Base-by-base conservation (phyloP, 345 rosid species). In the Salix arbutifolia region DNA sequence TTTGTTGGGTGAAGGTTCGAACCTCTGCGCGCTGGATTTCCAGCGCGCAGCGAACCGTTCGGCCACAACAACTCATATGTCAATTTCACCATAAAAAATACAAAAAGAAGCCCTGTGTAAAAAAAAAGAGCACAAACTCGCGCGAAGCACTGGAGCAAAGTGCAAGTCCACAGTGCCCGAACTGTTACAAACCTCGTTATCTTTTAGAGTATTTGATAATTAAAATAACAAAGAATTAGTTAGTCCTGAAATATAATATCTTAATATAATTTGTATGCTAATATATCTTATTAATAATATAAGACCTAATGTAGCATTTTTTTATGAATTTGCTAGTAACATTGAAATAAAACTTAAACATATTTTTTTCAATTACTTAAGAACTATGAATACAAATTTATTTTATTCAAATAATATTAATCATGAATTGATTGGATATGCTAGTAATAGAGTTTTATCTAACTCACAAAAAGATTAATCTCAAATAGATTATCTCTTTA, bases 271-370 rank as follows among this genome's bases (percentile, higher is more conserved):
- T 14, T 65, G 65, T 8, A 65, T 65, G 18, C 6, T 71, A 50
- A 71, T 50, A 26, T 71, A 71, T 53, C 74, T 71, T 50, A 42
- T 18, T 50, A 26, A 31, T 53, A 17, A 71, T 71, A 71, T 26
- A 52, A 17, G 46, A 52, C 26, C 44, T 5, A 17, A 53, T 50
- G 28, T 71, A 71, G 5, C 44, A 31, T 31, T 71, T 50, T 50
- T 33, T 8, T 12, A 44, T 53, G 25, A 71, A 38, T 38, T 6
- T 38, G 2, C 11, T 8, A 38, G n/a, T 33, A 25, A 25, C 16
- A 8, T 62, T 71, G 23, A 65, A 48, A 52, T 71, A 46, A 17
- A 25, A 12, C 52, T 58, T 58, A 71, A 71, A 30, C 25, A 71
- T 53, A 30, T 50, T 7, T 17, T 53, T 33, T 33, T 33, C 4